A percentile compares a stretch with the other conserved stretches of the same genome.
phyloP scores from a whole-genome alignment of 2,329 filamentous ascomycete genomes.

The Hypoxylon rubiginosum region DNA sequence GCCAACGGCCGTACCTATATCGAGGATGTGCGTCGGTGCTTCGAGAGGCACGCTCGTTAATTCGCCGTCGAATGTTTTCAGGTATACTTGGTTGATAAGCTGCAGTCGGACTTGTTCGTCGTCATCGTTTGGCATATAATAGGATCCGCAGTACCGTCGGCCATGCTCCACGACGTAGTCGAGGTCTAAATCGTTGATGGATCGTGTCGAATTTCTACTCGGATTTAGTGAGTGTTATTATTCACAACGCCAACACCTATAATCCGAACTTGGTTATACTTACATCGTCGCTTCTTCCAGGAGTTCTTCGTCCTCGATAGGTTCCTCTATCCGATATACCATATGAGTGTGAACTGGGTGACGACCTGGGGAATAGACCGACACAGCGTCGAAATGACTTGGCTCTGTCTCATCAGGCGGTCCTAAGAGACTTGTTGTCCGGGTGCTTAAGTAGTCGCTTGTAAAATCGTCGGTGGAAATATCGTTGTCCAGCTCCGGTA shows the following conservation, averaged over 20 bases:
- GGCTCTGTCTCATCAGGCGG: conserved; percentile 43
- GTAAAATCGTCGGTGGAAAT: conserved; percentile 50
- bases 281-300: conserved; percentile 57
- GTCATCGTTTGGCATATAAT: conserved; percentile 77
- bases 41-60: conserved; percentile 60
- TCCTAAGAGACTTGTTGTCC: conserved; percentile 46
- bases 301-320: conserved; percentile 28
- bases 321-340: conserved; percentile 52
- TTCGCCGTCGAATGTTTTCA: conserved; percentile 63
- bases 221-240: conserved; percentile 37
- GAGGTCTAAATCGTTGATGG: conserved; percentile 64
- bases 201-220: conserved; percentile 58
- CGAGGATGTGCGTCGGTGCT: conserved; percentile 62
- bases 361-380: conserved; percentile 59
- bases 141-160: conserved; percentile 72
- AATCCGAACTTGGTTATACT: conserved; percentile 44
- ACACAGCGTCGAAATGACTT: conserved; percentile 56
- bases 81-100: conserved; percentile 73
- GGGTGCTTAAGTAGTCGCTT: conserved; percentile 50
- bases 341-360: conserved; percentile 54
- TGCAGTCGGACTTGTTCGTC: conserved; percentile 73
- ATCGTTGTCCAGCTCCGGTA: conserved; percentile 50
- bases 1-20: conserved; percentile 72
- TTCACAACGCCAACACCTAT: background rate
- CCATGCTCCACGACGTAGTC: conserved; percentile 72